phyloP scores from a whole-genome alignment of 2,329 filamentous ascomycete genomes.

The Diaporthe capsici region DNA sequence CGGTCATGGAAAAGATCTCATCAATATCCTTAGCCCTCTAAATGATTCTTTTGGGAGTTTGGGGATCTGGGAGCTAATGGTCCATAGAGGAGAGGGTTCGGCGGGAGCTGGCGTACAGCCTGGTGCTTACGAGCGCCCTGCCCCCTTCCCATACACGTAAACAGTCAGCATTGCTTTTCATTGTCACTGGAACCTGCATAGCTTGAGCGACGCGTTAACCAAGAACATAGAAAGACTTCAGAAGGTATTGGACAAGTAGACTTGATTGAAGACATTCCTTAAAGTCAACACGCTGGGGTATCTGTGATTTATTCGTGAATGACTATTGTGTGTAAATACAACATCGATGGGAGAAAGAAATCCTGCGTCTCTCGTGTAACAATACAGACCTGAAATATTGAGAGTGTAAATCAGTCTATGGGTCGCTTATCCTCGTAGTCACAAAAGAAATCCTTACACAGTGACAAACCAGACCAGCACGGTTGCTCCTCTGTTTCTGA shows the following conservation, averaged over 20 bases:
- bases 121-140: neutral
- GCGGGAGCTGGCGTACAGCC: neutral
- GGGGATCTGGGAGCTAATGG: neutral
- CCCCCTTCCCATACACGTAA: neutral
- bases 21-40: neutral
- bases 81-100: neutral
- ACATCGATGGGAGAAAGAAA: neutral
- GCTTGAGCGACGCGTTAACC: neutral
- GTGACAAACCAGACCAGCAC: neutral
- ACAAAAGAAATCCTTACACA: neutral
- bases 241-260: neutral
- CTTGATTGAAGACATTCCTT: neutral
- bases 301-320: neutral
- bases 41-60: neutral
- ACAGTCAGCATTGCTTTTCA: slow-evolving; percentile 9
- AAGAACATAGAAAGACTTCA: slow-evolving; percentile 2
- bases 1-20: neutral
- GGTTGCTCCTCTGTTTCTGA: neutral
- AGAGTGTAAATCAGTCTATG: neutral
- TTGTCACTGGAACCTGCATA: neutral
- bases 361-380: too few species aligned
- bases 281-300: neutral
- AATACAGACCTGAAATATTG: neutral
- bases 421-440: neutral
- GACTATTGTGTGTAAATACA: neutral